These are phyloP conservation scores for Xylaria polymorpha DNA, from an alignment of 2,329 filamentous ascomycete genomes.

Conservation along the genomic window DNA sequence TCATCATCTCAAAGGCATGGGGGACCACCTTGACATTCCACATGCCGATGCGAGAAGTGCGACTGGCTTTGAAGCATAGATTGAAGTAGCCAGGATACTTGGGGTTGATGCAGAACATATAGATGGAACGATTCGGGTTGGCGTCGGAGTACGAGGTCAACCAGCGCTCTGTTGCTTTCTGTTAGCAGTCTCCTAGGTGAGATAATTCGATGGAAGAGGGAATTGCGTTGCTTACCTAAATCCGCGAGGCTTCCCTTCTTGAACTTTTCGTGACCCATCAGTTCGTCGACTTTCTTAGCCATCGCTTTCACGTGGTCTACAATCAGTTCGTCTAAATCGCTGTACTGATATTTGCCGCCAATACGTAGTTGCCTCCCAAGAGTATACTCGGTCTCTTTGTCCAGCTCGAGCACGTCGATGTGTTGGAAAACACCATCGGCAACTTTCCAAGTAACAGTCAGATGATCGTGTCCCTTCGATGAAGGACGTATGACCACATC, in stretches of 20 bases:
- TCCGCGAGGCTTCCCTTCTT: conserved; percentile 82
- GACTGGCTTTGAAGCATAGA: conserved; percentile 94
- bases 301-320: conserved; percentile 97
- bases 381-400: conserved; percentile 97
- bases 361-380: conserved; percentile 88
- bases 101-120: conserved; percentile 93
- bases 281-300: conserved; percentile 96
- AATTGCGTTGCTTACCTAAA: conserved; percentile 78
- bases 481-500: conserved; percentile 96
- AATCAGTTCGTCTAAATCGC: conserved; percentile 96
- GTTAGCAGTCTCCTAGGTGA: conserved; percentile 39
- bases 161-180: conserved; percentile 80
- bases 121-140: conserved; percentile 92
- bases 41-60: conserved; percentile 75
- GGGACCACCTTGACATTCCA: conserved; percentile 93
- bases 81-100: conserved; percentile 95
- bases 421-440: conserved; percentile 97
- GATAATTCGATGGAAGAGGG: not conserved
- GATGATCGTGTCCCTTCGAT: conserved; percentile 93
- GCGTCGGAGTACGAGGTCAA: conserved; percentile 94
- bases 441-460: conserved; percentile 98
- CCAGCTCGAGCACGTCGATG: conserved; percentile 94
- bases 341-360: conserved; percentile 89
- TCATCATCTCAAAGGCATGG: conserved; percentile 90
- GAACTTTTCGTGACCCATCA: conserved; percentile 95